Percentiles rank a stretch among this genome's conserved stretches.
phyloP scores from a whole-genome alignment of 768 basidiomycete species.

The Scleroderma citrinum region DNA sequence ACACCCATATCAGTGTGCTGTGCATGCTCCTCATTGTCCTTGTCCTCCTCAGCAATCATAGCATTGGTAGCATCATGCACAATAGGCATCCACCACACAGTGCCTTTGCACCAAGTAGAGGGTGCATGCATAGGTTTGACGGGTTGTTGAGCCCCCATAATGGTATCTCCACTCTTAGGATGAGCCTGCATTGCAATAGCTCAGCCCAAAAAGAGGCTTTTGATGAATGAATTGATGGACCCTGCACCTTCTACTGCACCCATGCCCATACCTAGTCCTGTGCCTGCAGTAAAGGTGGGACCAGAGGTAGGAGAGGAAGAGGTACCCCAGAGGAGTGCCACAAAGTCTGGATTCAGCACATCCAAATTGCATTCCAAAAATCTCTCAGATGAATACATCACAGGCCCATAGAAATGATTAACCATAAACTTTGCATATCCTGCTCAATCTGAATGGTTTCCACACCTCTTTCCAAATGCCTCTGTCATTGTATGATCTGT shows the following conservation, averaged over 20 bases:
- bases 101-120: slow-evolving; percentile 77
- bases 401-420: slow-evolving; percentile 86
- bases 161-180: slow-evolving; percentile 89
- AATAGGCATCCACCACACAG: slow-evolving; percentile 46
- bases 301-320: too few species aligned
- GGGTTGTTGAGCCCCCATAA: slow-evolving; percentile 89
- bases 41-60: slow-evolving; percentile 41
- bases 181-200: slow-evolving; percentile 91
- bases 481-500: too few species aligned
- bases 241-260: slow-evolving; percentile 65
- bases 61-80: slow-evolving; percentile 27
- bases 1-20: slow-evolving; percentile 9
- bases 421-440: slow-evolving; percentile 86
- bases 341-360: slow-evolving; percentile 88
- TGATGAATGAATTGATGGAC: slow-evolving; percentile 86
- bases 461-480: slow-evolving; percentile 98
- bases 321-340: slow-evolving; percentile 76
- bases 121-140: slow-evolving; percentile 94
- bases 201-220: slow-evolving; percentile 81
- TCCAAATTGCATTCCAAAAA: slow-evolving; percentile 90
- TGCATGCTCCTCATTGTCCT: slow-evolving; percentile 41
- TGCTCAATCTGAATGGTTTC: slow-evolving; percentile 82
- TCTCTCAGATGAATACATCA: slow-evolving; percentile 85
- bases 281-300: too few species aligned
- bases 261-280: background rate